Evolutionary conservation across 371 early-diverging fungal genomes (phyloP), one percentile per base, ranked within the genome.

Genomic region (Actinomortierella wolfii): DNA sequence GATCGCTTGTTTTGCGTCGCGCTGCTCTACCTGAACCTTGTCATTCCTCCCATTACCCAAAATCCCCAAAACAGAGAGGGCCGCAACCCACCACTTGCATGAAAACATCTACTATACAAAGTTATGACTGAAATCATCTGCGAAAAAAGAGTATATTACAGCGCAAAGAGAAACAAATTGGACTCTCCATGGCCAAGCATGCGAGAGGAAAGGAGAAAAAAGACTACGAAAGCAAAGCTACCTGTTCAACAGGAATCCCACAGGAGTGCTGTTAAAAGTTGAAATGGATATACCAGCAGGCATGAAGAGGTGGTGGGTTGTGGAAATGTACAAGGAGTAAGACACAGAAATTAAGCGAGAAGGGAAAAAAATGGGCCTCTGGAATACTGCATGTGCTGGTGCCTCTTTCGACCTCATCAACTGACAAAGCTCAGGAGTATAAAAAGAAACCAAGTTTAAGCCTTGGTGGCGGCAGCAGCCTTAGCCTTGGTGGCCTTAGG

Each of bases 401-500:
- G 34, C 34, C 34, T 11, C 11, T 11, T 34, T 34, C 34, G 4
- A 6, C 34, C 21, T 24, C 47, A 47, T 18, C 47, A 47, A 47
- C 15, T 24, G 47, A 47, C 21, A 58, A 40, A 24, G 47, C 49
- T 21, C 9, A 24, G 24, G 47, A 21, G 20, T 18, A 21, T 21
- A 21, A 20, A 21, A 47, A 20, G 47, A 20, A 21, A 24, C 6
- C 17, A 8, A 21, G 21, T 26, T 76, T 64, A 66, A 51, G 73
- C 70, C 67, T 76, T 76, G 68, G 56, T 26, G 47, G 78, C 60
- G 39, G 79, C 67, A 28, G 81, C 59, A 2, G 73, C 78, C 75
- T 78, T 82, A 65, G 78, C 78, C 51, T 62, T 44, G 23, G 57
- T 42, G 45, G 70, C 51, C 76, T 78, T 76, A 52, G 74, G 60